Conservation (phyloP, 257 asterid genomes). For the Sherardia arvensis region DNA sequence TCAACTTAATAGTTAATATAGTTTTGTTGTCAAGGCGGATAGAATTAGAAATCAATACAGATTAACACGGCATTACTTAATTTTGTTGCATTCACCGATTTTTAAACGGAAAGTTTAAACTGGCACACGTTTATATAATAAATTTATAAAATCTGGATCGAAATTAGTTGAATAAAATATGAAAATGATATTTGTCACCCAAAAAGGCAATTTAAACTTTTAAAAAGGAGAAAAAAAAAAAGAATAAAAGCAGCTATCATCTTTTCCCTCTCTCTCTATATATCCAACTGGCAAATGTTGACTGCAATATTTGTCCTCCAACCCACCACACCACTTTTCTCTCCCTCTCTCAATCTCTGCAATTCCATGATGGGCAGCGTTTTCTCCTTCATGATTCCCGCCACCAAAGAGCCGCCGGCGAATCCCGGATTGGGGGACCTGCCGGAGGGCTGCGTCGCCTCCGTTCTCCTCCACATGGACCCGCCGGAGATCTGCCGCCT, state of each 20-base stretch:
- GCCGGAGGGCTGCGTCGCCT: conserved; percentile 79
- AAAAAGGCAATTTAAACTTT: not conserved
- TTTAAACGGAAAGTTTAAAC: no score
- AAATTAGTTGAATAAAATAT: no score
- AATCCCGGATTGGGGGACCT: conserved; percentile 49
- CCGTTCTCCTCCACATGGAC: conserved; percentile 56
- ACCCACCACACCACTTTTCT: conserved; percentile 1
- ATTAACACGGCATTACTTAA: no score
- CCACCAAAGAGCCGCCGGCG: conserved; percentile 13
- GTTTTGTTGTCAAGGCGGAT: no score
- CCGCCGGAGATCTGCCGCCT: conserved; percentile 77
- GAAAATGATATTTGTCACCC: no score
- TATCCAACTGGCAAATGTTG: conserved; percentile 4
- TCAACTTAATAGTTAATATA: no score
- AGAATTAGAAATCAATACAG: no score
- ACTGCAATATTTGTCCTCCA: conserved; percentile 2
- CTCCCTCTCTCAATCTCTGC: not conserved
- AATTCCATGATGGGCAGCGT: conserved; percentile 42
- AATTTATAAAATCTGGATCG: no score
- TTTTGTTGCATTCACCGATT: no score
- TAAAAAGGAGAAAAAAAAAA: not conserved
- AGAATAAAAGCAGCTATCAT: not conserved
- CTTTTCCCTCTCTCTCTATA: conserved; percentile 1
- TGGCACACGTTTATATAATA: no score
- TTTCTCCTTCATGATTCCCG: conserved; percentile 24